A percentile compares a stretch with the other conserved stretches of the same genome.
Conservation (phyloP, 257 asterid species). For the Asclepias syriaca region DNA sequence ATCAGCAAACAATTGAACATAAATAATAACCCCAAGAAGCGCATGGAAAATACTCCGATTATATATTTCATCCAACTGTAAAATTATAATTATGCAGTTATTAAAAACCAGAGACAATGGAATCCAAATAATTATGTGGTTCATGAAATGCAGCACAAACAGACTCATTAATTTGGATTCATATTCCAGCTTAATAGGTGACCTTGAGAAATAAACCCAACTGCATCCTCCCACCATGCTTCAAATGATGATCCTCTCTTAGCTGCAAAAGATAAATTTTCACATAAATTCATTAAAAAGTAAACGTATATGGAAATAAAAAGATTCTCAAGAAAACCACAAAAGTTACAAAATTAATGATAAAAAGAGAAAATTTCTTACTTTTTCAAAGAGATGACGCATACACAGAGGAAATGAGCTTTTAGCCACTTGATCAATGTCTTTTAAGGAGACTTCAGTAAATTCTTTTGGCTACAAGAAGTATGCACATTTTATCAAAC, state of each 20-base stretch:
- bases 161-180: background rate
- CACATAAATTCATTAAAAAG: background rate
- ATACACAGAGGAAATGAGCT: constrained; percentile 95
- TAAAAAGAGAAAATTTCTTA: constrained; percentile 18
- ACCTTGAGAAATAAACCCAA: constrained; percentile 96
- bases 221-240: constrained; percentile 97
- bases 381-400: constrained; percentile 95
- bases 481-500: constrained; percentile 26
- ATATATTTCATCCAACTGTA: background rate
- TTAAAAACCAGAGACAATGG: background rate
- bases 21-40: background rate
- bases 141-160: background rate
- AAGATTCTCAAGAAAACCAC: background rate
- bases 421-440: constrained; percentile 84
- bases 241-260: constrained; percentile 97
- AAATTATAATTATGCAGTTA: background rate
- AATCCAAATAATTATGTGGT: background rate
- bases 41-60: background rate
- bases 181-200: background rate
- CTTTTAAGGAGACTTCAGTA: constrained; percentile 66
- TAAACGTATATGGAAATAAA: background rate
- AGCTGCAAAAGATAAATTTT: constrained; percentile 41
- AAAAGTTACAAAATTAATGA: background rate
- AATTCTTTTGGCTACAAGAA: constrained; percentile 63
- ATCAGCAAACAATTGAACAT: background rate